Percentiles rank a stretch among this genome's conserved stretches.
Conservation (phyloP, 306 rosid species). For the Castanea crenata region DNA sequence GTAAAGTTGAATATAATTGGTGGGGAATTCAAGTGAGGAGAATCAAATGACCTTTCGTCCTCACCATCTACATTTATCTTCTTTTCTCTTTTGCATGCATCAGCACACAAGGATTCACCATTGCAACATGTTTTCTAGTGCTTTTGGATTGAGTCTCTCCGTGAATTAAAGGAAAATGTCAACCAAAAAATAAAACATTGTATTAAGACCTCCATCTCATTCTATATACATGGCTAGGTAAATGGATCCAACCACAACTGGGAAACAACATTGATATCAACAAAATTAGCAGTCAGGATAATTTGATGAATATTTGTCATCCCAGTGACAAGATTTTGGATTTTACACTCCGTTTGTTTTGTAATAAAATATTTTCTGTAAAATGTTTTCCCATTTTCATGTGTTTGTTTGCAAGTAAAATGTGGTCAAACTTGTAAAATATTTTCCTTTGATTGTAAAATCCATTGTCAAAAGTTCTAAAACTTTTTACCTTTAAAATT, state of each 20-base stretch:
- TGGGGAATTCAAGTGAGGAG: not conserved
- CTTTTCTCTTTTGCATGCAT: not conserved
- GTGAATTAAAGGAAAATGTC: not conserved
- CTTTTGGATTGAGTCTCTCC: not conserved
- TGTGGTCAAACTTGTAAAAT: no score
- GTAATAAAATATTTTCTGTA: no score
- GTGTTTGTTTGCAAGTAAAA: no score
- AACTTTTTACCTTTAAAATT: no score
- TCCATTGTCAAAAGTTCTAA: no score
- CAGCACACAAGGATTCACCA: not conserved
- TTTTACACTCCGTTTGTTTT: not conserved
- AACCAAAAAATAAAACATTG: not conserved
- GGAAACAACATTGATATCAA: not conserved
- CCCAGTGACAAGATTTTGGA: not conserved
- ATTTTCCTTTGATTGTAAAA: no score
- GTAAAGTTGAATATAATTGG: not conserved
- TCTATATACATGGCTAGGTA: not conserved
- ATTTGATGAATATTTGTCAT: not conserved
- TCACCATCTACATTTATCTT: not conserved
- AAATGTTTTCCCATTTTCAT: no score
- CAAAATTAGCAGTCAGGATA: not conserved
- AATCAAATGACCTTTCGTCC: not conserved
- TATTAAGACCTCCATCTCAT: not conserved
- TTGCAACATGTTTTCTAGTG: not conserved
- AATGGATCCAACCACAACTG: not conserved